phyloP scores from a whole-genome alignment of 208 protist species.

The Wallacemonas rigidus region DNA sequence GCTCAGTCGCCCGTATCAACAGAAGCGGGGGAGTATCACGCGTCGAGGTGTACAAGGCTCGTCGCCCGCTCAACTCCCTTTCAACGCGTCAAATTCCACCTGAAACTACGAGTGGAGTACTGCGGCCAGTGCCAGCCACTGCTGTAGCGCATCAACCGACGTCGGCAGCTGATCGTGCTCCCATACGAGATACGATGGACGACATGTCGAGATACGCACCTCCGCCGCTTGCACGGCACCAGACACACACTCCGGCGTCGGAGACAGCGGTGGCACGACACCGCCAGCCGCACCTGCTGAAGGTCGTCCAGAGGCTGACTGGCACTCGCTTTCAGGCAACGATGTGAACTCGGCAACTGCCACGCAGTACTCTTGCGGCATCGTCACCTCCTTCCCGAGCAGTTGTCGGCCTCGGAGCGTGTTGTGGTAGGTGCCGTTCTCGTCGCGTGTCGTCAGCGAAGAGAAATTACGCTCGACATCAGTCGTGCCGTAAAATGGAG shows the following conservation, averaged over 20 bases:
- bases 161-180: slow-evolving; percentile 59
- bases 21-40: not conserved
- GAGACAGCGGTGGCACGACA: not conserved
- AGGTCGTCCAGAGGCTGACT: not conserved
- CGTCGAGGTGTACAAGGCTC: no score
- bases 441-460: slow-evolving; percentile 24
- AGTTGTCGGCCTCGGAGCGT: slow-evolving; percentile 41
- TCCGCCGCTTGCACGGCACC: not conserved
- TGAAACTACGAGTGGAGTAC: slow-evolving; percentile 33
- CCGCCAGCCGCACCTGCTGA: not conserved
- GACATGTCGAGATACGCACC: not conserved
- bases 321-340: not conserved
- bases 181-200: slow-evolving; percentile 40
- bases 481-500: slow-evolving; percentile 67
- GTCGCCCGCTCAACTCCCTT: no score
- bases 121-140: slow-evolving; percentile 58
- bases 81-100: no score
- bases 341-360: slow-evolving; percentile 18
- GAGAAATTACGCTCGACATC: slow-evolving; percentile 71
- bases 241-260: not conserved
- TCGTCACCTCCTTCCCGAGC: slow-evolving; percentile 29
- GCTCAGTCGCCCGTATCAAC: not conserved
- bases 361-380: slow-evolving; percentile 40
- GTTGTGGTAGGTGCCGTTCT: slow-evolving; percentile 13
- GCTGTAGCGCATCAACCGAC: slow-evolving; percentile 26